Evolutionary conservation across 805 yeast genomes (phyloP), one percentile per base, ranked within the genome.

Genomic region (Danielia reshetovae): DNA sequence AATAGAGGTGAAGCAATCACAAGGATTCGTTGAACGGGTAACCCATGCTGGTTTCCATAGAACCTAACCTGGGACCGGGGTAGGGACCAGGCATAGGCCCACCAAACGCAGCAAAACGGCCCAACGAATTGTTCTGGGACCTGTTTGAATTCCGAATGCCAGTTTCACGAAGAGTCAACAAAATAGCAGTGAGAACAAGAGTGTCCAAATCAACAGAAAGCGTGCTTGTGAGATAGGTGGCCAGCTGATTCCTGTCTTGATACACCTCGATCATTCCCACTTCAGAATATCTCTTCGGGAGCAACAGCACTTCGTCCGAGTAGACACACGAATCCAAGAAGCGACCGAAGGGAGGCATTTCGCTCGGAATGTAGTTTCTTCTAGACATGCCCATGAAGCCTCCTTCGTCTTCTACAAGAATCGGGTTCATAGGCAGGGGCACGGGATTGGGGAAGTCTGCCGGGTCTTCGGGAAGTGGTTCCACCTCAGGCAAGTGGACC

Each of bases 321-420:
- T 60, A 63, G 7, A 47, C 37, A 14, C 53, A 29, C 1, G 59
- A 39, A 37, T 65, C 69, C 29, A 48, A 49, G 29, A 57, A 62
- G 5, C 43, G 38, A 6, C 68, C 70, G 43, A 67, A 67, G 1
- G 71, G 70, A 1, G 72, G 72, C 33, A 56, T 38, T 11, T 57
- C 50, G 35, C 49, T 43, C 10, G 68, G 61, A 10, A 62, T 44
- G 40, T 43, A 42, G 18, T 22, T 25, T 21, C 21, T 23, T 10
- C 30, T 42, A 46, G 24, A 27, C 10, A 43, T 14, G 8, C 41
- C 14, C 12, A 16, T 18, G 15, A 16, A 25, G 13, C 31, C 36
- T 18, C 30, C 33, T n/a, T 40, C 19, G 17, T 30, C 40, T 13
- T 56, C 56, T 4, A 27, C 30, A 6, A 59, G 34, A 14, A 60